A percentile compares a stretch with the other conserved stretches of the same genome.
Evolutionary conservation across 257 asterid genomes (phyloP).

Genomic region (Plantago ovata): DNA sequence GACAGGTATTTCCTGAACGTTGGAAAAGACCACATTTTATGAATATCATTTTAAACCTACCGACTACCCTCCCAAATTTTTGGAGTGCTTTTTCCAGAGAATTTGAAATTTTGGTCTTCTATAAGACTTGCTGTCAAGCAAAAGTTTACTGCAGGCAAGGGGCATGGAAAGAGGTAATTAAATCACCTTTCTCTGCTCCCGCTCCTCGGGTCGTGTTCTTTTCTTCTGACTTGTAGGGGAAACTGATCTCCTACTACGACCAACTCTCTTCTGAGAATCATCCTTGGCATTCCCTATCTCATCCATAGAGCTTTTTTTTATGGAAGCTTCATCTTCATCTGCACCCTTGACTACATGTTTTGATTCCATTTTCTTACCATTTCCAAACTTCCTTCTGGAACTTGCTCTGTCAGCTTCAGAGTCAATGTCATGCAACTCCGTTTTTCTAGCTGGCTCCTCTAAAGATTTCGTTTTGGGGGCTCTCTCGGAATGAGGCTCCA

Average conservation of each 20-base stretch:
- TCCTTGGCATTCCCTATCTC: conserved; percentile 31
- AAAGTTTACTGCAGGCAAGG: not conserved
- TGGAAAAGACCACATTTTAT: too few relatives aligned
- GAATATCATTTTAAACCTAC: too few relatives aligned
- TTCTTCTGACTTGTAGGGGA: conserved; percentile 52
- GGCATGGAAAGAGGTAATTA: not conserved
- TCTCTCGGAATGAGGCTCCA: conserved; percentile 34
- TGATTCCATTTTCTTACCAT: conserved; percentile 35
- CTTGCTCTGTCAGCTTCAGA: conserved; percentile 38
- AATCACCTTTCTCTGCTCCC: conserved; percentile 49
- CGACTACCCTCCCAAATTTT: too few relatives aligned
- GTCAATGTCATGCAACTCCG: conserved; percentile 33
- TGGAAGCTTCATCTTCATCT: conserved; percentile 36
- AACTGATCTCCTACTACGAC: conserved; percentile 29
- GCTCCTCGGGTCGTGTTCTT: conserved; percentile 54
- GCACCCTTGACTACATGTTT: conserved; percentile 39
- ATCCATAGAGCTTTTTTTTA: conserved; percentile 34
- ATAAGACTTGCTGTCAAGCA: too few relatives aligned
- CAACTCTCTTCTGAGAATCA: conserved; percentile 40
- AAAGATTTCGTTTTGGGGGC: conserved; percentile 19
- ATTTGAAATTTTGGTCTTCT: too few relatives aligned
- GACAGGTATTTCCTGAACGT: too few relatives aligned
- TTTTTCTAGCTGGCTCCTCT: conserved; percentile 24
- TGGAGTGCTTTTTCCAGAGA: too few relatives aligned
- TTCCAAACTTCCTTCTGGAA: conserved; percentile 22